phyloP scores from a whole-genome alignment of 352 stramenopile genomes.

The Phytophthora citricola region DNA sequence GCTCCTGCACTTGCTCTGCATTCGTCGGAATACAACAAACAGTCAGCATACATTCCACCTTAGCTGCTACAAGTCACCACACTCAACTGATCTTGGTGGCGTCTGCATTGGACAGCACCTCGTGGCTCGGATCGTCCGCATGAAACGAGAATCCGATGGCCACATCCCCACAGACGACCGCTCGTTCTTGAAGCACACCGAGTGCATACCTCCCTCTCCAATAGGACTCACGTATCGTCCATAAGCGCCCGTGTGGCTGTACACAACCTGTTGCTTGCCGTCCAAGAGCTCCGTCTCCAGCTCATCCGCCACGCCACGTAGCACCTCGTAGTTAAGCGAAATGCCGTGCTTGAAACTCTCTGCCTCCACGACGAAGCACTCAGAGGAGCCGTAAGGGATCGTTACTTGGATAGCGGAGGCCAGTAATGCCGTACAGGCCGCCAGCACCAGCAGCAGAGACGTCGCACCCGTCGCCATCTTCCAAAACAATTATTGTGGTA shows the following conservation, averaged over 20 bases:
- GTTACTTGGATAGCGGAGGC: slow-evolving; percentile 54
- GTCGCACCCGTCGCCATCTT: slow-evolving; percentile 1
- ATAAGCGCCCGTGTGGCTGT: slow-evolving; percentile 54
- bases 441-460: slow-evolving; percentile 26
- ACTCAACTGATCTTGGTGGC: slow-evolving; percentile 90
- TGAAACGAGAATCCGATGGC: slow-evolving; percentile 89
- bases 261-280: slow-evolving; percentile 64
- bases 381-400: slow-evolving; percentile 45
- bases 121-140: slow-evolving; percentile 82
- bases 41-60: neutral
- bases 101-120: slow-evolving; percentile 89
- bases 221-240: slow-evolving; percentile 69
- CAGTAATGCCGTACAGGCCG: slow-evolving; percentile 4
- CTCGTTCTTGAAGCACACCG: slow-evolving; percentile 81
- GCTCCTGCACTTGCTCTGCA: slow-evolving; percentile 85
- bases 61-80: neutral
- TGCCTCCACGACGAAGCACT: slow-evolving; percentile 83
- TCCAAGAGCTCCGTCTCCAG: slow-evolving; percentile 74
- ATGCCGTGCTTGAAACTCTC: slow-evolving; percentile 82
- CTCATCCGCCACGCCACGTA: slow-evolving; percentile 75
- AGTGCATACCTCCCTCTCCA: slow-evolving; percentile 61
- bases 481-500: slow-evolving; percentile 1
- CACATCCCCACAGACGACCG: slow-evolving; percentile 64
- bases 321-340: slow-evolving; percentile 87
- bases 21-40: neutral